Evolutionary conservation across 805 yeast genomes (phyloP), one percentile per base, ranked within the genome.

Genomic region (Lipomyces oligophaga): DNA sequence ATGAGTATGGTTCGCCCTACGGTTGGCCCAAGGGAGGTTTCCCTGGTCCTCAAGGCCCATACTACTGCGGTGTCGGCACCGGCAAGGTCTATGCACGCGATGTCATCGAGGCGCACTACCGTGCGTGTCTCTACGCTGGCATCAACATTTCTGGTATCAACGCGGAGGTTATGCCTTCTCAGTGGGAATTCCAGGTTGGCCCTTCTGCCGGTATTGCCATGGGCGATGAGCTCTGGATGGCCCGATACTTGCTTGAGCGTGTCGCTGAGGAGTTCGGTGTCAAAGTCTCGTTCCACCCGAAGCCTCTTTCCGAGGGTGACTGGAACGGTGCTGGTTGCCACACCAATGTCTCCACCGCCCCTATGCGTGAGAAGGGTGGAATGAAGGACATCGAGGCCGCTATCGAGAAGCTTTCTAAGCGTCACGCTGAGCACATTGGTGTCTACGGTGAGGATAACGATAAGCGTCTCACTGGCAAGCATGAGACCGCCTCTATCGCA

Each of bases 321-420:
- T 93, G 97, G 97, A 93, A 93, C 71, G 98, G 98, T 77, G 97
- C 98, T 70, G 98, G 98, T 65, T 90, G 97, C 78, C 98, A 93
- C 75, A 93, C 98, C 69, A 93, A 93, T 71, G 97, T 93, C 53
- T 88, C 97, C 39, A 93, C 98, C 63, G 78, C 76, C 70, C 67
- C 66, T 41, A 93, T 90, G 97, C 88, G 98, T 78, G 68, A 66
- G 30, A 85, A 86, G 67, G 98, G 98, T 71, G 98, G 98, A 69
- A 86, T 93, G 88, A 85, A 85, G 72, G 75, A 71, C 71, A 93
- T 93, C 66, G 96, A 93, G 66, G 84, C 75, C 46, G 97, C 97
- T 52, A 80, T 93, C 65, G 86, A 83, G 68, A 87, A 86, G 77
- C 81, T 93, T 65, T 84, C 96, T 62, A 83, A 83, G 78, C 89